Conservation (phyloP, 768 basidiomycete genomes). For the Serendipita sp. region DNA sequence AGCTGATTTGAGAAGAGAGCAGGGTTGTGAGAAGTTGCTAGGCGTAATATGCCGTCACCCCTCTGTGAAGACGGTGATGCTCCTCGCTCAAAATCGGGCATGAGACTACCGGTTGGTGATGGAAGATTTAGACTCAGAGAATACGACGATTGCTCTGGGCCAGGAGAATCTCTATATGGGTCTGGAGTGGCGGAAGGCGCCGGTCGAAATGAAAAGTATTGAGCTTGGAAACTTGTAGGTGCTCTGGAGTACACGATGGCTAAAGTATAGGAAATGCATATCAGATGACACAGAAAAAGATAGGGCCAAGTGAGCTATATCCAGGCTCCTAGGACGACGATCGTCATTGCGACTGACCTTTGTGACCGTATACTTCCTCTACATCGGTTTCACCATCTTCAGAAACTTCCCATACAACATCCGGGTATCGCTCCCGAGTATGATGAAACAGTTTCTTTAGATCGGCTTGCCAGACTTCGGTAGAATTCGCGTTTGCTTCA, state of each 20-base stretch:
- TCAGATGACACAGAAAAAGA: not conserved
- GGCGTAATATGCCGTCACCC: conserved; percentile 35
- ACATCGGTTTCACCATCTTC: conserved; percentile 29
- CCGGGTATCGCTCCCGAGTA: conserved; percentile 87
- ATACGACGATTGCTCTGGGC: conserved; percentile 20
- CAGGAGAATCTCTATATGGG: conserved; percentile 24
- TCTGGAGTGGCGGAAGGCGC: conserved; percentile 34
- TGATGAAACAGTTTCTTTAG: conserved; percentile 58
- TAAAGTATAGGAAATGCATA: conserved; percentile 17
- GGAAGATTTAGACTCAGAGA: conserved; percentile 23
- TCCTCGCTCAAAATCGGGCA: conserved; percentile 24
- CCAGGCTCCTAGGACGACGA: not conserved
- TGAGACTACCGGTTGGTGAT: conserved; percentile 29
- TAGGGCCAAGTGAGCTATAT: not conserved
- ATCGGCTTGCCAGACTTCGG: conserved; percentile 63
- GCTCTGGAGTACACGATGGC: conserved; percentile 92
- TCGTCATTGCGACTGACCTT: conserved; percentile 40
- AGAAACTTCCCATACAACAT: conserved; percentile 77
- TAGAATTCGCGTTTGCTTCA: conserved; percentile 53
- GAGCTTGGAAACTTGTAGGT: conserved; percentile 75
- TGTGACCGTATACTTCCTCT: conserved; percentile 78
- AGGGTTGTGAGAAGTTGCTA: conserved; percentile 54
- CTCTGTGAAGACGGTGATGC: conserved; percentile 23
- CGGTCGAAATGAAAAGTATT: conserved; percentile 70
- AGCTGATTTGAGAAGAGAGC: conserved; percentile 78